Conservation (phyloP, 139 green algal genomes). For the Nannochloris sp. region DNA sequence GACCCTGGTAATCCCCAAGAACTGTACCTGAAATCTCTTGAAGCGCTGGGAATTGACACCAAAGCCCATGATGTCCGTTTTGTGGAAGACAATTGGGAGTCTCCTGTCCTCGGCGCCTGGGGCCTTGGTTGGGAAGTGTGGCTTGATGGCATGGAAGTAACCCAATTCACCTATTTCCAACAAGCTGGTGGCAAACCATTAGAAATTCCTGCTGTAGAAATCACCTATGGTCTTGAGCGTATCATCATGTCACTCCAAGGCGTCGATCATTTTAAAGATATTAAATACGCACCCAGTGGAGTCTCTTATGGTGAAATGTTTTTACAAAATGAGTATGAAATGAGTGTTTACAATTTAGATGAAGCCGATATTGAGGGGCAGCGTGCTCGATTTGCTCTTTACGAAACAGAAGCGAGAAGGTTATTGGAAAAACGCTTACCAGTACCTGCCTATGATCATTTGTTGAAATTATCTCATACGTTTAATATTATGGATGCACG, state of each 20-base stretch:
- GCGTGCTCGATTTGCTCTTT: conserved; percentile 69
- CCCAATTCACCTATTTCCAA: conserved; percentile 99
- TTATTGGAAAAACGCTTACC: conserved; percentile 85
- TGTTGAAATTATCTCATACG: conserved; percentile 94
- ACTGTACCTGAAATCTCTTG: conserved; percentile 88
- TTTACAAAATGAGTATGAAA: conserved; percentile 95
- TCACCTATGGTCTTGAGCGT: conserved; percentile 97
- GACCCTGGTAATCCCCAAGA: conserved; percentile 96
- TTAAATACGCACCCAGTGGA: conserved; percentile 45
- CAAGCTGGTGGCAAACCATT: conserved; percentile 71
- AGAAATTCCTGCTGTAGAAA: conserved; percentile 84
- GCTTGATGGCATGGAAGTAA: conserved; percentile 97
- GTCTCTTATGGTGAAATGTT: conserved; percentile 98
- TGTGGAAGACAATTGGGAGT: conserved; percentile 99
- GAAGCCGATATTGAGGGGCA: conserved; percentile 76
- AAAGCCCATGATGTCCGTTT: conserved; percentile 86
- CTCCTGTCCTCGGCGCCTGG: conserved; percentile 91
- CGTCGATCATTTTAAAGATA: conserved; percentile 97
- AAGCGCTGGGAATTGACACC: conserved; percentile 85
- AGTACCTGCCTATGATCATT: conserved; percentile 92
- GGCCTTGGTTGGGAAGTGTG: conserved; percentile 97
- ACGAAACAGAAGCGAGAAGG: conserved; percentile 66
- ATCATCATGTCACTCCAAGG: conserved; percentile 95
- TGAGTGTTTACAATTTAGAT: conserved; percentile 83
- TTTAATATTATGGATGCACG: conserved; percentile 98